A percentile compares a stretch with the other conserved stretches of the same genome.
Conservation (phyloP, 176 grass and related monocot genomes). For the Triticum monococcum region DNA sequence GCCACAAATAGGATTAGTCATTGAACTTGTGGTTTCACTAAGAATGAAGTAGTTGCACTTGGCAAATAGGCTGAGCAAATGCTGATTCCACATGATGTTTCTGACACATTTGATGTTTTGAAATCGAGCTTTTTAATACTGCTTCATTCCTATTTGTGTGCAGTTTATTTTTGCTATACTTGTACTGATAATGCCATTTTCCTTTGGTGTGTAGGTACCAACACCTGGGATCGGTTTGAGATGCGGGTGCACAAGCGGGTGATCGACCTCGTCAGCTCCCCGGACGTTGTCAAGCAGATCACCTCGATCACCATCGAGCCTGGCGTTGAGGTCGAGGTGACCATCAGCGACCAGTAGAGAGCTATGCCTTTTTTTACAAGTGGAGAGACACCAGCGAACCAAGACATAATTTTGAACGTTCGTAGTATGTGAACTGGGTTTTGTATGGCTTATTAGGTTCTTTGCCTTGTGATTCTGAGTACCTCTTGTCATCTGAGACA, state of each 20-base stretch:
- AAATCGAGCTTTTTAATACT: slow-evolving; percentile 57
- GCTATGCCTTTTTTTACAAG: background rate
- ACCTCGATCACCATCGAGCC: slow-evolving; percentile 75
- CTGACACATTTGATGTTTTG: slow-evolving; percentile 48
- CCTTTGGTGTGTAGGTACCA: slow-evolving; percentile 39
- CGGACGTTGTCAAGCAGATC: slow-evolving; percentile 69
- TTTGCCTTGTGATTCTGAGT: background rate
- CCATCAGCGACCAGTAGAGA: slow-evolving; percentile 39
- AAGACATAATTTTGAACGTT: background rate
- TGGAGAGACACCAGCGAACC: background rate
- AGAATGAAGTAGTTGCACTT: too few relatives aligned
- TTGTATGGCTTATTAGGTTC: background rate
- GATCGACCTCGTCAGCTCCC: slow-evolving; percentile 59
- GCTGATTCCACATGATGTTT: slow-evolving; percentile 14
- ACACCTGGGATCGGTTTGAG: slow-evolving; percentile 75
- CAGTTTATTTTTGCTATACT: too few relatives aligned
- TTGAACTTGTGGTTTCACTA: too few relatives aligned
- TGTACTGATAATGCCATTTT: too few relatives aligned
- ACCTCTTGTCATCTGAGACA: background rate
- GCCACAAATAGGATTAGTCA: too few relatives aligned
- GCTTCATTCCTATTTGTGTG: too few relatives aligned
- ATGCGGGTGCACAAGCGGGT: slow-evolving; percentile 67
- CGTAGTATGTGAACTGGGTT: slow-evolving; percentile 15
- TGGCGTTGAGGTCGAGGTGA: slow-evolving; percentile 63
- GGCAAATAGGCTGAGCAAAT: slow-evolving; percentile 28